Conservation (phyloP, 164 flowering plant genomes). For the Magnolia sinica region DNA sequence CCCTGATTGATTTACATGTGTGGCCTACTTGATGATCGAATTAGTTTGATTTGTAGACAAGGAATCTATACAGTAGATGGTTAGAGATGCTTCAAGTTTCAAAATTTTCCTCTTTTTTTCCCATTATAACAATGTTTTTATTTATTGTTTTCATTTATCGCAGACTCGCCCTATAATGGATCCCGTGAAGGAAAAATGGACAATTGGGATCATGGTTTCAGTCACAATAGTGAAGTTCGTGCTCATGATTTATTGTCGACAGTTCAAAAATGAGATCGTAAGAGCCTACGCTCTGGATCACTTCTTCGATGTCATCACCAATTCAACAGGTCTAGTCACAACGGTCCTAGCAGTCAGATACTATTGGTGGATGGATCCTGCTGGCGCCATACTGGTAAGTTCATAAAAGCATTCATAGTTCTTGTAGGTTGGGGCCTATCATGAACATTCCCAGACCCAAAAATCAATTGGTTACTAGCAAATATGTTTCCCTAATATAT, state of each 20-base stretch:
- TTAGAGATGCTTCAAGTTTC: no score
- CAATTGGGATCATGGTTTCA: constrained; percentile 74
- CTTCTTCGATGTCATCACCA: constrained; percentile 77
- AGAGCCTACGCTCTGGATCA: constrained; percentile 83
- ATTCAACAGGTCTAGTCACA: constrained; percentile 61
- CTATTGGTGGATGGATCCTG: constrained; percentile 80
- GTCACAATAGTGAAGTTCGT: constrained; percentile 64
- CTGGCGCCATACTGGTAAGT: constrained; percentile 73
- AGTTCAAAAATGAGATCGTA: constrained; percentile 69
- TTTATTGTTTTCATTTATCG: not conserved
- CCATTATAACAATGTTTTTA: no score
- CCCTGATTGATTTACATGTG: no score
- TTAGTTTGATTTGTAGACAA: no score
- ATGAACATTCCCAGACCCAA: no score
- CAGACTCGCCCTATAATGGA: constrained; percentile 7
- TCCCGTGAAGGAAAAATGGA: constrained; percentile 56
- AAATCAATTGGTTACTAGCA: no score
- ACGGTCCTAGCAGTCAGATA: constrained; percentile 57
- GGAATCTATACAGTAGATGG: no score
- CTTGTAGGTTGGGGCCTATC: not conserved
- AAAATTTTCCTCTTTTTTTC: no score
- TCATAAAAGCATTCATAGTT: not conserved
- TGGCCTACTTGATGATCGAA: no score
- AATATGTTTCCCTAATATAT: no score
- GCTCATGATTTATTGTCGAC: constrained; percentile 65